Base-by-base conservation (phyloP, 169 alveolate species). In the Plasmodium billcollinsi region DNA sequence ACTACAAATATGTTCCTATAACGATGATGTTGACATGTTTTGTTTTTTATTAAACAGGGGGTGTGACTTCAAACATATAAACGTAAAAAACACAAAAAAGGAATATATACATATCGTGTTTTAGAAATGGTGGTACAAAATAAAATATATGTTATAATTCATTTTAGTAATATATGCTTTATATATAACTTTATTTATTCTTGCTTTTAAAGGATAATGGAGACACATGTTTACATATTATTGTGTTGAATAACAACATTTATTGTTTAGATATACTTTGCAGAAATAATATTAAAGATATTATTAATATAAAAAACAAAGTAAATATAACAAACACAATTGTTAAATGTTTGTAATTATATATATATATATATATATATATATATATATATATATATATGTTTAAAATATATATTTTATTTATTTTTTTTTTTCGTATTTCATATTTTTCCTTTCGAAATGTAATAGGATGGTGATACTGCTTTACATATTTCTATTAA, bases 1-100 rank as follows among this genome's bases (percentile, higher is more conserved):
- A 65, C 85, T 83, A 21, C 91, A 83, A 71, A 83, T 83, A 70
- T 69, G 91, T 43, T 56, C 91, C 11, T 65, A 83, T 49, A 83
- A 83, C 29, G 91, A 83, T 15, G 70, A 83, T 83, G 62, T 83
- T 33, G 70, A 66, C 39, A 83, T 83, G 91, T 83, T 83, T 49
- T 69, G 70, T 58, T 83, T 67, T 58, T 65, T 83, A 39, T 50
- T 83, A 69, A 69, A 54, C 62, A 83, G 52, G n/a, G 91, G 91
- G 29, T 83, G 91, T 15, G 85, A 83, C 83, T 69, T 67, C 59
- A 67, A 69, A 33, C 91, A 83, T 58, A 62, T 83, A 24, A 83
- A 83, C 70, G 91, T 83, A 29, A 83, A 39, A 47, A 45, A 26
- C 12, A 39, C 4, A 58, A 66, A 71, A 18, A 71, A 9, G 80